Base-by-base conservation (phyloP, 768 basidiomycete species). In the Boletus fagicola region DNA sequence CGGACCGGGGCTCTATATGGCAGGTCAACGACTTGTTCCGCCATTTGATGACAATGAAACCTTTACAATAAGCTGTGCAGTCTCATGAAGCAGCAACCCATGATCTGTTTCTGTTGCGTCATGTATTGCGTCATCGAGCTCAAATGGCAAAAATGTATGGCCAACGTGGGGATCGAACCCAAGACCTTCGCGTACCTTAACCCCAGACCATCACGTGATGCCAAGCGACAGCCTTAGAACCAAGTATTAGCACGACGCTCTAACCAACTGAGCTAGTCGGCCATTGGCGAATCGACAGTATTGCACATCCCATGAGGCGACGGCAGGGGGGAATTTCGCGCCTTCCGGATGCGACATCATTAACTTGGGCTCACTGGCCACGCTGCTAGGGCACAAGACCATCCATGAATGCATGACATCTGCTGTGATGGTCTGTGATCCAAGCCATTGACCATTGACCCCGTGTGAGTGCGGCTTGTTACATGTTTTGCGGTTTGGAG, bases 261-360 rank as follows among this genome's bases (percentile, higher is more conserved):
- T 89, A 89, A 90, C 88, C 88, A 89, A 78, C 88, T 90, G 88
- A 90, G 88, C 88, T 88, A 90, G 85, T 83, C 87, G 86, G 87
- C 87, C 87, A 0, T 49, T 28, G 26, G 4, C 20, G n/a, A 11
- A 2, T 18, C n/a, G 7, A 4, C 0, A 0, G 0, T 15, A 24
- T 11, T 22, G 4, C 1, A 2, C 28, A 8, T 2, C 8, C 5
- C 46, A 48, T 48, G 6, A 0, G 28, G 28, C 15, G 30, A 12
- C 3, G 1, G 5, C 44, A 26, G 9, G 44, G 16, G 16, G 30
- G n/a, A 46, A 46, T 10, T 28, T 46, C 28, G 18, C 6, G 22
- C 1, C 33, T 33, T 33, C 30, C 9, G 30, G 30, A 30, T 30
- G 9, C 9, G 30, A 30, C 30, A 30, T 20, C 24, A 12, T 18